Base-by-base conservation (phyloP, 2,329 filamentous ascomycete genomes). In the Aaosphaeria pasadenensis region DNA sequence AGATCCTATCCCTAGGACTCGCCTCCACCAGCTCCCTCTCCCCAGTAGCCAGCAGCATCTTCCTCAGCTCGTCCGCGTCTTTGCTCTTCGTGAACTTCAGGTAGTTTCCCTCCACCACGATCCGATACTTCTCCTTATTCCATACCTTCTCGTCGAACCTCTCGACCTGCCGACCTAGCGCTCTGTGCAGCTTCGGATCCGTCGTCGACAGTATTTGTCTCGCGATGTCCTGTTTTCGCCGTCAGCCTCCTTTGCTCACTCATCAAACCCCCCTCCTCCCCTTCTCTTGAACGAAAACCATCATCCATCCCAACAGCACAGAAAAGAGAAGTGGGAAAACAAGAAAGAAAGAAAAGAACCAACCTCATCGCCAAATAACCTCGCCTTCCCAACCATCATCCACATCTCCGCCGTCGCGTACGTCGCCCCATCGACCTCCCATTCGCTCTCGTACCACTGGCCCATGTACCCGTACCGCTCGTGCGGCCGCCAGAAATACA, bases 381-480 rank as follows among this genome's bases (percentile, higher is more conserved):
- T 61, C 31, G 74, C 72, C 49, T 76, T 76, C 13, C 68, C 59
- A n/a, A 74, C 64, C 74, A 76, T 76, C 74, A 76, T 76, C 70
- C 71, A 76, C 72, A 74, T 74, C 56, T 76, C 74, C 11, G 72
- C 66, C 1, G 66, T 71, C 4, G 53, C 52, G 51, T 75, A 76
- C 43, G 48, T 66, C 46, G 60, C 69, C 13, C 54, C 55, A 1
- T 58, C 41, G 11, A 52, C 2, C 1, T 33, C 52, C 48, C 84
- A 86, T 2, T 74, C 66, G 13, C 70, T 75, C 44, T 69, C 58
- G 59, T 81, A 83, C 83, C 83, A 87, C 67, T 87, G 83, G 0
- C 78, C 82, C n/a, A 87, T 73, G 66, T 76, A 84, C 38, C 81
- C 82, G 31, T 77, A 44, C n/a, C 33, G 50, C 35, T 58, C 45